Conservation (phyloP, 2,329 filamentous ascomycete species). For the Ceratocystis alfenasii region DNA sequence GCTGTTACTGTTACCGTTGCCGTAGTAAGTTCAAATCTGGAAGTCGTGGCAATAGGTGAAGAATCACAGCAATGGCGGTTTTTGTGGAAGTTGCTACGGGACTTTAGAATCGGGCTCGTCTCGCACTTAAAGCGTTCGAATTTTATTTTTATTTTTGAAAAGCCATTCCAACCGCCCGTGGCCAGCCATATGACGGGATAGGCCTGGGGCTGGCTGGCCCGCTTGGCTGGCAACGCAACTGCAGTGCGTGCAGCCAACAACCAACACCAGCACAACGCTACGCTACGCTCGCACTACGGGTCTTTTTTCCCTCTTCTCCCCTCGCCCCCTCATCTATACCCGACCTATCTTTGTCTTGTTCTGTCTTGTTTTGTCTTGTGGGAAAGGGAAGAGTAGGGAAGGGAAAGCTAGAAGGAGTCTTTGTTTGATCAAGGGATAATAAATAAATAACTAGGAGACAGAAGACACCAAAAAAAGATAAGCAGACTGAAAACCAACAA, state of each 20-base stretch:
- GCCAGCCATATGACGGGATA: too few relatives aligned
- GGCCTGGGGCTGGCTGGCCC: neutral
- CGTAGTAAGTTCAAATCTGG: neutral
- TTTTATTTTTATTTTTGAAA: neutral
- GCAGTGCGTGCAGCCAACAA: neutral
- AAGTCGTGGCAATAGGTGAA: neutral
- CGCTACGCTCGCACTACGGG: neutral
- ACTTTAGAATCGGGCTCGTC: neutral
- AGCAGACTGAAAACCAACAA: neutral
- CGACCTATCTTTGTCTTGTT: neutral
- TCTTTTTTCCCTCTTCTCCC: neutral
- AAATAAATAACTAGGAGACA: neutral
- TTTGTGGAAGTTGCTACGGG: neutral
- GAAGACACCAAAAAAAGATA: neutral
- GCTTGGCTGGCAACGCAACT: neutral
- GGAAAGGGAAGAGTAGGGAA: neutral
- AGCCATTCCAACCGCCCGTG: too few relatives aligned
- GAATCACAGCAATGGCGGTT: neutral
- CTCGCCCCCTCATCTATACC: neutral
- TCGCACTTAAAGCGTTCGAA: neutral
- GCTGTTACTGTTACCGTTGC: neutral
- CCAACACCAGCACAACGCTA: neutral
- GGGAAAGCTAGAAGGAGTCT: neutral
- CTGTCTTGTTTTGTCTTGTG: neutral
- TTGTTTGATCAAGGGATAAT: neutral